These are phyloP conservation scores for Erodium moschatum DNA, from an alignment of 441 rosid genomes.

Conservation along the genomic window DNA sequence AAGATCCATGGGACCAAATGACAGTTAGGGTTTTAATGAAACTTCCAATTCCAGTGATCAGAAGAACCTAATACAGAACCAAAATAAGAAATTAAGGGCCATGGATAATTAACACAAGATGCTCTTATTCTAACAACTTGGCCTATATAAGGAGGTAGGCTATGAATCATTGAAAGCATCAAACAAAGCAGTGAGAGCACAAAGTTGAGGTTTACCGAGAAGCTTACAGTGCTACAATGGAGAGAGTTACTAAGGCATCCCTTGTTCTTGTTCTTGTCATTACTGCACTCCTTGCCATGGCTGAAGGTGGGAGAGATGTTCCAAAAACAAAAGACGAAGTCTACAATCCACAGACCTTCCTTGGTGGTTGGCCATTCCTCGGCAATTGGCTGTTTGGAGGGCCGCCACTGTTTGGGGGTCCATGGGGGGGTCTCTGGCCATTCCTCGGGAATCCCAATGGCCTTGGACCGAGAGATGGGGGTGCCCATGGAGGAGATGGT, in stretches of 20 bases:
- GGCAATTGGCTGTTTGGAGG: not conserved
- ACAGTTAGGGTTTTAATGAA: not conserved
- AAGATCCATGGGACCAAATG: not conserved
- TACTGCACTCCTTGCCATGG: not conserved
- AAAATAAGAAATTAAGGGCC: not conserved
- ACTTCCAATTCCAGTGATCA: not conserved
- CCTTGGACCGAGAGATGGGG: not conserved
- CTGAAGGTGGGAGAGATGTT: not conserved
- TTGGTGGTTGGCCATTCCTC: not conserved
- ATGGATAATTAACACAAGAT: not conserved
- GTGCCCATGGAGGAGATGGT: not conserved
- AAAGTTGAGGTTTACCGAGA: not conserved
- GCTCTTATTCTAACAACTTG: not conserved
- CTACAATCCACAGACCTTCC: not conserved
- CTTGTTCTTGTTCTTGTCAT: not conserved
- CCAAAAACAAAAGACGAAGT: constrained; percentile 1
- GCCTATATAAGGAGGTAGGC: not conserved
- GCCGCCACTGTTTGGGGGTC: not conserved
- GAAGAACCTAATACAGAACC: not conserved
- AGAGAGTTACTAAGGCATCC: not conserved
- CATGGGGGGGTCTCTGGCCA: not conserved
- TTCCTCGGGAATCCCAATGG: not conserved
- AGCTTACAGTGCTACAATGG: not conserved
- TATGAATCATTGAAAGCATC: not conserved
- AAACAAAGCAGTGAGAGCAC: not conserved